These are phyloP conservation scores for Neonectria ditissima DNA, from an alignment of 2,329 filamentous ascomycete species.

Conservation along the genomic window DNA sequence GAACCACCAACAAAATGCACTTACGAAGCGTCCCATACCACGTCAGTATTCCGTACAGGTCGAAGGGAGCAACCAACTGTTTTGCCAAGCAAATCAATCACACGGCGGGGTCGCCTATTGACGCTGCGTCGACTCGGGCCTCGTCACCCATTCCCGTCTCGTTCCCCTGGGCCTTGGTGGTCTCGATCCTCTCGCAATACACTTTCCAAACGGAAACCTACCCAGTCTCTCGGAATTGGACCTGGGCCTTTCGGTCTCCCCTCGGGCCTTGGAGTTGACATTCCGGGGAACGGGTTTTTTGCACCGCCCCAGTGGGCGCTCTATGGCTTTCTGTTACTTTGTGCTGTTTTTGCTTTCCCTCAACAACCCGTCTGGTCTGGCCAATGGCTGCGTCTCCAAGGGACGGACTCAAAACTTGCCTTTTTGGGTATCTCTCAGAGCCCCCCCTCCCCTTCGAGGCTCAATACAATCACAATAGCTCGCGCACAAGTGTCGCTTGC, in stretches of 20 bases:
- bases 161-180: neutral
- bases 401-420: neutral
- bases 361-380: neutral
- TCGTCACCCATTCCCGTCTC: neutral
- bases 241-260: neutral
- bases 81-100: neutral
- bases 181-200: neutral
- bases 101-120: neutral
- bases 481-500: neutral
- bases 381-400: neutral
- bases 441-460: neutral
- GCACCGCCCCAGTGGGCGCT: neutral
- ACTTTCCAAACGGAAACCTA: constrained; percentile 1
- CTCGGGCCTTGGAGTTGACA: neutral
- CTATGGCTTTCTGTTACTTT: neutral
- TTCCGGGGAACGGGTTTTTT: neutral
- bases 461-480: neutral
- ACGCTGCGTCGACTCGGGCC: neutral
- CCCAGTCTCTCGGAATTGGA: neutral
- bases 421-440: neutral
- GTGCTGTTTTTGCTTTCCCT: neutral
- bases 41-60: no score
- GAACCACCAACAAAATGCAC: no score
- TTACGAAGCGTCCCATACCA: no score
- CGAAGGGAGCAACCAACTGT: neutral